phyloP scores from a whole-genome alignment of 371 early-diverging fungal species.

The Coemansia sp. region DNA sequence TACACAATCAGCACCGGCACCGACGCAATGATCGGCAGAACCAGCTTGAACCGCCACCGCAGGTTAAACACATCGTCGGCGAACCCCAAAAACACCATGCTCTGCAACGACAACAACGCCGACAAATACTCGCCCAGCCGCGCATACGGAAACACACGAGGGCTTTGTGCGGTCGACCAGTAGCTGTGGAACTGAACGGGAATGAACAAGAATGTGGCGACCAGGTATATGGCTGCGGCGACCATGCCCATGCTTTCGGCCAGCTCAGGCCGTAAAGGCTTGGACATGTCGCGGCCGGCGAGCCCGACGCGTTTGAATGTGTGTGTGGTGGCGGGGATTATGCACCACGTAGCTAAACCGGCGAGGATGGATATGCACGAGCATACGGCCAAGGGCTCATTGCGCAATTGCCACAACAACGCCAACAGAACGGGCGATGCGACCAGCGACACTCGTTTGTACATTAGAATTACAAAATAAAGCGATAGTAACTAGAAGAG shows the following conservation, averaged over 20 bases:
- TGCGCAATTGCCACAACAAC: conserved; percentile 52
- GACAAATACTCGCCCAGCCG: conserved; percentile 82
- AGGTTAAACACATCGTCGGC: conserved; percentile 97
- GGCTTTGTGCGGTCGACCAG: conserved; percentile 51
- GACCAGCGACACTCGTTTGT: conserved; percentile 28
- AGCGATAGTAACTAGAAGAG: no score
- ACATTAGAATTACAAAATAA: not conserved
- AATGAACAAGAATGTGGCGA: conserved; percentile 84
- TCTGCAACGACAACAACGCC: conserved; percentile 83
- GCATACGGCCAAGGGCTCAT: conserved; percentile 70
- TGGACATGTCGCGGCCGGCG: conserved; percentile 80
- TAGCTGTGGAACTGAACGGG: conserved; percentile 88
- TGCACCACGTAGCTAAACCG: conserved; percentile 58
- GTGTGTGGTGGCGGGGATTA: conserved; percentile 58
- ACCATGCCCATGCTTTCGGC: conserved; percentile 83
- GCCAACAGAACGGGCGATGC: conserved; percentile 46
- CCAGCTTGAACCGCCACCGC: conserved; percentile 93
- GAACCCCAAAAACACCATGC: conserved; percentile 96
- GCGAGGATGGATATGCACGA: conserved; percentile 67
- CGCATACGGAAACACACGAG: conserved; percentile 40
- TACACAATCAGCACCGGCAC: conserved; percentile 94
- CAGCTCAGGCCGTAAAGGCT: conserved; percentile 68
- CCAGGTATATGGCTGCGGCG: conserved; percentile 71
- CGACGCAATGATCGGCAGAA: conserved; percentile 91
- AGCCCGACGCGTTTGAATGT: conserved; percentile 71